Conservation (phyloP, 805 yeast genomes). For the Wickerhamomyces bisporus region DNA sequence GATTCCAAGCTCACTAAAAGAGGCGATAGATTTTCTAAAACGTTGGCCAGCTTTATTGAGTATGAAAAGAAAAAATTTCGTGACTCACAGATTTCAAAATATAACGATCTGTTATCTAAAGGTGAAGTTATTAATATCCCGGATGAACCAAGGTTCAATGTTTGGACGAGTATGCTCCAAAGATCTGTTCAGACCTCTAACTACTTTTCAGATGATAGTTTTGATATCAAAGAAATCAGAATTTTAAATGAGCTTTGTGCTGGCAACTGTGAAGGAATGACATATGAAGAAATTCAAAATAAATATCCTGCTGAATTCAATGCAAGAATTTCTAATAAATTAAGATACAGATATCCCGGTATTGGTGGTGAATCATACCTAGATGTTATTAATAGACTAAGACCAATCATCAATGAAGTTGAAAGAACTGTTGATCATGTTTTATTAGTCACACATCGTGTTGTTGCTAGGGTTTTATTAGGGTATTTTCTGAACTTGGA, state of each 20-base stretch:
- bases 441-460: slow-evolving; percentile 81
- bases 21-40: slow-evolving; percentile 68
- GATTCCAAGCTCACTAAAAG: slow-evolving; percentile 76
- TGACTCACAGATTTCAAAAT: slow-evolving; percentile 50
- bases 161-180: slow-evolving; percentile 86
- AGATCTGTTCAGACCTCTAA: slow-evolving; percentile 77
- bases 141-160: slow-evolving; percentile 74
- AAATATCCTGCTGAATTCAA: slow-evolving; percentile 74
- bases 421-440: slow-evolving; percentile 89
- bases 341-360: slow-evolving; percentile 90
- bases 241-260: slow-evolving; percentile 94
- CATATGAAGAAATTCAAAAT: slow-evolving; percentile 78
- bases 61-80: slow-evolving; percentile 68
- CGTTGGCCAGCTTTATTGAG: slow-evolving; percentile 70
- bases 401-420: slow-evolving; percentile 87
- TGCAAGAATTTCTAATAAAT: slow-evolving; percentile 69
- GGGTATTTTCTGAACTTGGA: slow-evolving; percentile 87
- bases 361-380: slow-evolving; percentile 95
- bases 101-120: slow-evolving; percentile 30
- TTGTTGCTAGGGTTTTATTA: slow-evolving; percentile 78
- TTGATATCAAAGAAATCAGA: slow-evolving; percentile 80
- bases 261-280: slow-evolving; percentile 88
- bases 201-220: slow-evolving; percentile 67
- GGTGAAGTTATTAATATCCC: slow-evolving; percentile 35
- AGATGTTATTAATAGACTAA: slow-evolving; percentile 85